phyloP scores from a whole-genome alignment of 331 rosid genomes.

The Telfairia occidentalis region DNA sequence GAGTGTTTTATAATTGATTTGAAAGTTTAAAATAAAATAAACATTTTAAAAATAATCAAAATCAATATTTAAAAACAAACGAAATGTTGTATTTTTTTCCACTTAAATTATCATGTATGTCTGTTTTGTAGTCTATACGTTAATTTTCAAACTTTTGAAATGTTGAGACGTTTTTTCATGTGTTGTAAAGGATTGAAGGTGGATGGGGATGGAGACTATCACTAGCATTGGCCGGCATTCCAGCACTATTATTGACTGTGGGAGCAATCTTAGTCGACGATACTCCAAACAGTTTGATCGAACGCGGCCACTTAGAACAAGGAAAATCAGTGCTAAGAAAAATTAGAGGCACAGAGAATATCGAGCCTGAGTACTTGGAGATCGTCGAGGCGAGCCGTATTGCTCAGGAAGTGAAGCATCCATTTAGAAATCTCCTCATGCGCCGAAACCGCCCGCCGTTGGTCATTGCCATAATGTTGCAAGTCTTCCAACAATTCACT shows the following conservation, averaged over 20 bases:
- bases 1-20: no score
- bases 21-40: no score
- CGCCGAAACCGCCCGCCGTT: constrained; percentile 51
- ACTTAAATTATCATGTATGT: no score
- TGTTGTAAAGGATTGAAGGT: constrained; percentile 34
- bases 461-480: constrained; percentile 37
- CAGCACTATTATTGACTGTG: constrained; percentile 35
- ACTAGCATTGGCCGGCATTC: constrained; percentile 50
- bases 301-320: constrained; percentile 44
- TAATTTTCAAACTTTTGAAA: no score
- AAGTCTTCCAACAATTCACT: constrained; percentile 71
- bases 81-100: no score
- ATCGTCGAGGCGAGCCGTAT: constrained; percentile 39
- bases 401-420: constrained; percentile 39
- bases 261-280: constrained; percentile 54
- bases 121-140: no score
- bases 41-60: no score
- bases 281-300: constrained; percentile 60
- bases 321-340: constrained; percentile 41
- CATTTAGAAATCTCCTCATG: constrained; percentile 38
- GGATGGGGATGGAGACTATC: constrained; percentile 87
- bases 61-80: no score
- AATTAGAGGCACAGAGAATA: constrained; percentile 46
- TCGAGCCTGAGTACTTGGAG: constrained; percentile 48
- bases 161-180: no score